Percentiles rank a stretch among this genome's conserved stretches.
phyloP scores from a whole-genome alignment of 108 stramenopile species.

The Cyclotella choctawhatcheeana region DNA sequence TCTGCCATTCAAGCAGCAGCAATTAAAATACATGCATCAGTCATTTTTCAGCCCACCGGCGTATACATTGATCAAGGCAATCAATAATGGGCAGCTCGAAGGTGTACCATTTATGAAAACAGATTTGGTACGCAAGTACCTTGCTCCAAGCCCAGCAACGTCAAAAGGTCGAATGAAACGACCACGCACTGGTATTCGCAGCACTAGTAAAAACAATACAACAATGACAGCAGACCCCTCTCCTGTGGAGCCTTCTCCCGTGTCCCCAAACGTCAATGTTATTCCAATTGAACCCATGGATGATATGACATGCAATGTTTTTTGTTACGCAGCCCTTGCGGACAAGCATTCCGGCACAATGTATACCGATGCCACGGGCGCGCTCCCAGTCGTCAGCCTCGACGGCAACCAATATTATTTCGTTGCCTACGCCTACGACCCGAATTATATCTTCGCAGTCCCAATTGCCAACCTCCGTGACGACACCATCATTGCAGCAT shows the following conservation, averaged over 20 bases:
- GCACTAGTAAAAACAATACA: neutral
- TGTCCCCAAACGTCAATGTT: neutral
- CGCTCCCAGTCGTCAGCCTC: neutral
- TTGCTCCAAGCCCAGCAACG: slow-evolving; percentile 14
- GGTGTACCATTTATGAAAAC: neutral
- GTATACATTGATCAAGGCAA: slow-evolving; percentile 14
- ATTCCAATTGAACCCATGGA: no score
- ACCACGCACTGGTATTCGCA: neutral
- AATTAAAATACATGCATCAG: slow-evolving; percentile 31
- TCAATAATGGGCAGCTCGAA: slow-evolving; percentile 12
- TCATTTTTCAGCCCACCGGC: slow-evolving; percentile 25
- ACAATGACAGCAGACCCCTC: no score
- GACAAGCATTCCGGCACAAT: neutral
- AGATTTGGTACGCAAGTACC: slow-evolving; percentile 20
- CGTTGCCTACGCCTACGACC: neutral
- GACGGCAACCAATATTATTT: neutral
- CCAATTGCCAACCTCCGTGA: neutral
- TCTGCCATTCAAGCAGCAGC: no score
- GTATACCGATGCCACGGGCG: neutral
- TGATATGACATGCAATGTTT: no score
- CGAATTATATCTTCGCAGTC: no score
- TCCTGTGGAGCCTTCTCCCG: neutral
- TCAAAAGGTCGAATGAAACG: slow-evolving; percentile 22
- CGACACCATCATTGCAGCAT: neutral
- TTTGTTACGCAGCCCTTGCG: neutral